Conservation (phyloP, 352 stramenopile species). For the Globisporangium cylindrosporum region DNA sequence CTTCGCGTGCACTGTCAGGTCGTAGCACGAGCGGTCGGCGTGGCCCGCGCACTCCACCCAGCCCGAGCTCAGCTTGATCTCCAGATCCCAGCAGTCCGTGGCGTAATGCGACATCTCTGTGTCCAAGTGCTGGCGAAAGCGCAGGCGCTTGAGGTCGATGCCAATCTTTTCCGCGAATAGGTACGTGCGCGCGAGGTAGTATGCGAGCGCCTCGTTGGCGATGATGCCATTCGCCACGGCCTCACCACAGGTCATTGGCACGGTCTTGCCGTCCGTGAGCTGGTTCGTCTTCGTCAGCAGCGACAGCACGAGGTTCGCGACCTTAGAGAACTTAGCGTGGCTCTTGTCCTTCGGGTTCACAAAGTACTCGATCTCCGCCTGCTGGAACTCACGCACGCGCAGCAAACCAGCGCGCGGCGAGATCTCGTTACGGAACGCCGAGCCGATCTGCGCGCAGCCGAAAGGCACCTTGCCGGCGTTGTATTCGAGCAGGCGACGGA, state of each 20-base stretch:
- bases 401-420: slow-evolving; percentile 95
- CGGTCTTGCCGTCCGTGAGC: slow-evolving; percentile 95
- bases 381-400: slow-evolving; percentile 98
- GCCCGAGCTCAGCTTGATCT: slow-evolving; percentile 97
- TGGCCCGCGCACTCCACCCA: slow-evolving; percentile 99
- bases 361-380: slow-evolving; percentile 99
- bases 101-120: slow-evolving; percentile 99
- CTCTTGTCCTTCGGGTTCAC: slow-evolving; percentile 98
- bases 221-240: slow-evolving; percentile 93
- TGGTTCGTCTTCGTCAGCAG: slow-evolving; percentile 95
- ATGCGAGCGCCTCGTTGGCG: slow-evolving; percentile 98
- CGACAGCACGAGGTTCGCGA: slow-evolving; percentile 87
- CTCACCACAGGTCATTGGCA: slow-evolving; percentile 89
- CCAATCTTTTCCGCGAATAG: slow-evolving; percentile 94
- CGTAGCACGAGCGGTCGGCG: slow-evolving; percentile 98
- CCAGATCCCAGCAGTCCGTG: slow-evolving; percentile 98
- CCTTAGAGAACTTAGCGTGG: slow-evolving; percentile 94
- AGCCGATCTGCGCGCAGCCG: slow-evolving; percentile 84
- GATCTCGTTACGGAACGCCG: slow-evolving; percentile 96
- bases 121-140: slow-evolving; percentile 98
- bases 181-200: slow-evolving; percentile 99
- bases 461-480: slow-evolving; percentile 94
- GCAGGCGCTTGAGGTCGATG: slow-evolving; percentile 92
- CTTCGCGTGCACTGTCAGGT: slow-evolving; percentile 89
- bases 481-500: slow-evolving; percentile 96